Evolutionary conservation across 169 alveolate genomes (phyloP), one percentile per base, ranked within the genome.

Genomic region (Plasmodium berghei): DNA sequence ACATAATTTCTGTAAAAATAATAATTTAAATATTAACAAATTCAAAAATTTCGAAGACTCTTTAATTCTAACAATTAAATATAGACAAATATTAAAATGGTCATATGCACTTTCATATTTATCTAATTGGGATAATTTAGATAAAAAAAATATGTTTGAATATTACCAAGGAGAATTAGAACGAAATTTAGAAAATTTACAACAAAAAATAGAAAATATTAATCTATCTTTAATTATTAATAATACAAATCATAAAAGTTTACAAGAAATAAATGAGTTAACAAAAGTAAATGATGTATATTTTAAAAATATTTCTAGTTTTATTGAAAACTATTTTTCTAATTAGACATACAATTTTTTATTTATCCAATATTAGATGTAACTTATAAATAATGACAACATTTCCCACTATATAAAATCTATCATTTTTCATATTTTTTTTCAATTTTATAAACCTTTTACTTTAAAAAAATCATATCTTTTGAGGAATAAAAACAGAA

Each of bases 121-220:
- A 52, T 54, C 66, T 40, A 58, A 66, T 20, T 77, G 89, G 89
- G 58, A 77, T 28, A 55, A 66, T 28, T 69, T 63, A 3, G 66
- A 77, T 49, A 63, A 77, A 40, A 77, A 64, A 16, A 52, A 77
- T 64, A 24, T 77, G 22, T 77, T 77, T 58, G 89, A 77, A 58
- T 77, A 77, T 58, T 75, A 77, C 58, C 89, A 77, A 64, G 89
- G 89, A 64, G 77, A 77, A 58, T 56, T 77, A 52, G 89, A 77
- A 63, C 63, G 52, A 77, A 77, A 77, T 56, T 34, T 77, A 49
- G 89, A 77, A 46, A 77, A 42, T 16, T 64, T 77, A 45, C 89
- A 77, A 52, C 45, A 55, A 26, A 77, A 77, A 77, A 77, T 70
- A 22, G 89, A 77, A 58, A 66, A 58, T 63, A 58, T 77, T 49